These are phyloP conservation scores for Claviceps pazoutovae DNA, from an alignment of 2,329 filamentous ascomycete genomes.

Conservation along the genomic window DNA sequence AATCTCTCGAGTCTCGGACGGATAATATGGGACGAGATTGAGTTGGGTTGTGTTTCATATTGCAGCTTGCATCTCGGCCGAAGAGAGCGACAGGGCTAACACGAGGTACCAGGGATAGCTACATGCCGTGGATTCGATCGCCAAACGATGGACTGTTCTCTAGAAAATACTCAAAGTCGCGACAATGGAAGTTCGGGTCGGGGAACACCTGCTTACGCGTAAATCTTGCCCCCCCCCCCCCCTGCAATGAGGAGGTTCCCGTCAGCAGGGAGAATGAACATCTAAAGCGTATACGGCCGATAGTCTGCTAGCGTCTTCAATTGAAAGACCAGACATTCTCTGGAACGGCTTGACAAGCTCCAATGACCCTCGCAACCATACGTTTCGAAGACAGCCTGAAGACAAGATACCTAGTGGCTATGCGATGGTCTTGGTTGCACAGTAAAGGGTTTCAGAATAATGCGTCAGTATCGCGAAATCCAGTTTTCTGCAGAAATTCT, in stretches of 20 bases:
- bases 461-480: conserved; percentile 1
- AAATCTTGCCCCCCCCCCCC: no score
- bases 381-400: background rate
- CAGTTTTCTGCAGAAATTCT: background rate
- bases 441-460: conserved; percentile 5
- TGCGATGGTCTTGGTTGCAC: background rate
- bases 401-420: background rate
- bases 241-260: background rate
- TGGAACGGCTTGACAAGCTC: background rate
- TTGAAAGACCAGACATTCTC: background rate
- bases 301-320: background rate
- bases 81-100: conserved; percentile 4
- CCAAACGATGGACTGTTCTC: background rate
- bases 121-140: background rate
- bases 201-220: background rate
- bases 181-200: background rate
- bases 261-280: background rate
- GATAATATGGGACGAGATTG: background rate
- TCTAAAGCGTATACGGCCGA: background rate
- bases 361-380: background rate
- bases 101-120: conserved; percentile 7
- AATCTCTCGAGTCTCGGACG: background rate
- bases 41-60: conserved; percentile 1
- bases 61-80: conserved; percentile 4
- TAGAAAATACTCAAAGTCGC: background rate